Evolutionary conservation across 2,329 filamentous ascomycete species (phyloP).

Genomic region (Microascus cirrosus): DNA sequence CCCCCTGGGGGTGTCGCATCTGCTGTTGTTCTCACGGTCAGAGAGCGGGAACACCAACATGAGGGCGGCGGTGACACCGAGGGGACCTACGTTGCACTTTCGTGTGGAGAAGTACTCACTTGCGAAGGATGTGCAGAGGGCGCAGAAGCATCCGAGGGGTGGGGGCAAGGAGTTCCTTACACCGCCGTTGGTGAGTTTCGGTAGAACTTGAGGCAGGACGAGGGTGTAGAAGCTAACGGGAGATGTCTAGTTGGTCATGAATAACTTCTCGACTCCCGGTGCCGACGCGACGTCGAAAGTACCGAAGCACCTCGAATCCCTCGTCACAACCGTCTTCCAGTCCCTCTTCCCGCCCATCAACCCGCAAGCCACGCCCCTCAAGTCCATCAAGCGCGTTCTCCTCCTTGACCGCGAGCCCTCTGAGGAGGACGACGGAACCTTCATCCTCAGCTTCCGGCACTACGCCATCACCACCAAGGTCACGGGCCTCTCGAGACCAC

Average conservation of each 20-base stretch:
- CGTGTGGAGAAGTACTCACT: conserved; percentile 90
- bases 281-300: conserved; percentile 54
- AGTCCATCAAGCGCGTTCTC: conserved; percentile 85
- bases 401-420: conserved; percentile 72
- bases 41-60: conserved; percentile 86
- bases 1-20: conserved; percentile 82
- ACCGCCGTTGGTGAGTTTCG: conserved; percentile 57
- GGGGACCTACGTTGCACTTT: conserved; percentile 89
- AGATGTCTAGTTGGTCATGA: conserved; percentile 84
- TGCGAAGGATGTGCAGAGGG: conserved; percentile 77
- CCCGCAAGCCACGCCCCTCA: conserved; percentile 77
- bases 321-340: conserved; percentile 90
- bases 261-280: conserved; percentile 62
- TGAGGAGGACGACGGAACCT: conserved; percentile 52
- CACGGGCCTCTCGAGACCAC: conserved; percentile 71
- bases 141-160: conserved; percentile 71
- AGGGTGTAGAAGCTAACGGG: background rate
- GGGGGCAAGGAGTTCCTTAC: conserved; percentile 78
- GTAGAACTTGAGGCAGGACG: background rate
- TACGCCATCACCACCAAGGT: conserved; percentile 90
- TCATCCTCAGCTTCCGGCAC: conserved; percentile 79
- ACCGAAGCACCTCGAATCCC: conserved; percentile 87
- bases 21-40: conserved; percentile 87
- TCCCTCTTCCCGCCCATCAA: conserved; percentile 94
- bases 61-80: conserved; percentile 74